Percentiles rank a stretch among this genome's conserved stretches.
These are phyloP conservation scores for Malassezia cuniculi DNA, from an alignment of 1,284 basidiomycete species.

Conservation along the genomic window DNA sequence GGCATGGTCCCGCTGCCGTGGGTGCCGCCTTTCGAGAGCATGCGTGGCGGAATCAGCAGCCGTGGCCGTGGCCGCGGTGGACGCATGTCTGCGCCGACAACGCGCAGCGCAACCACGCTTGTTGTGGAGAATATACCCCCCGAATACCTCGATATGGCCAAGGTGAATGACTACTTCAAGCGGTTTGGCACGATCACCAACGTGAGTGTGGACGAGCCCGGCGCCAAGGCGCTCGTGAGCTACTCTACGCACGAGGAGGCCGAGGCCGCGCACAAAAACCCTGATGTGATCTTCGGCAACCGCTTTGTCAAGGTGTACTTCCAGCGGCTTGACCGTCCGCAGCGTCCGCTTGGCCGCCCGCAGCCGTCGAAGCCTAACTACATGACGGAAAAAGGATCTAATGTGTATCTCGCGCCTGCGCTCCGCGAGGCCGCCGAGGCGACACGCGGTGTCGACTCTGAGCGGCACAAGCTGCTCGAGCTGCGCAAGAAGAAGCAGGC, in stretches of 20 bases:
- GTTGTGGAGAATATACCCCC: slow-evolving; percentile 88
- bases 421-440: slow-evolving; percentile 11
- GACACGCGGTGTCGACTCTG: slow-evolving; percentile 10
- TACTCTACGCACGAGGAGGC: slow-evolving; percentile 77
- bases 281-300: slow-evolving; percentile 83
- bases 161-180: slow-evolving; percentile 78
- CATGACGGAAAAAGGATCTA: slow-evolving; percentile 28
- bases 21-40: slow-evolving; percentile 1
- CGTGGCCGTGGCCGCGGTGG: slow-evolving; percentile 48
- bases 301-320: slow-evolving; percentile 68
- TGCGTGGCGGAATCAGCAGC: slow-evolving; percentile 30
- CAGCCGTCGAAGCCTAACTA: slow-evolving; percentile 21
- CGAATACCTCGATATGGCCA: slow-evolving; percentile 62
- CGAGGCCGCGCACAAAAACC: slow-evolving; percentile 73
- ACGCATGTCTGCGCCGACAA: slow-evolving; percentile 35
- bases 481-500: slow-evolving; percentile 55
- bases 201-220: slow-evolving; percentile 68
- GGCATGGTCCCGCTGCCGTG: slow-evolving; percentile 1
- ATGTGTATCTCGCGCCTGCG: slow-evolving; percentile 31
- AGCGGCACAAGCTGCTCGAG: slow-evolving; percentile 46
- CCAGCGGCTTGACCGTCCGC: slow-evolving; percentile 52
- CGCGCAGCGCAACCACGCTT: slow-evolving; percentile 58
- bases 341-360: slow-evolving; percentile 48
- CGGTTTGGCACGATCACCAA: slow-evolving; percentile 85
- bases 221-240: slow-evolving; percentile 66